Evolutionary conservation across 768 basidiomycete genomes (phyloP).

Genomic region (Galerina marginata): DNA sequence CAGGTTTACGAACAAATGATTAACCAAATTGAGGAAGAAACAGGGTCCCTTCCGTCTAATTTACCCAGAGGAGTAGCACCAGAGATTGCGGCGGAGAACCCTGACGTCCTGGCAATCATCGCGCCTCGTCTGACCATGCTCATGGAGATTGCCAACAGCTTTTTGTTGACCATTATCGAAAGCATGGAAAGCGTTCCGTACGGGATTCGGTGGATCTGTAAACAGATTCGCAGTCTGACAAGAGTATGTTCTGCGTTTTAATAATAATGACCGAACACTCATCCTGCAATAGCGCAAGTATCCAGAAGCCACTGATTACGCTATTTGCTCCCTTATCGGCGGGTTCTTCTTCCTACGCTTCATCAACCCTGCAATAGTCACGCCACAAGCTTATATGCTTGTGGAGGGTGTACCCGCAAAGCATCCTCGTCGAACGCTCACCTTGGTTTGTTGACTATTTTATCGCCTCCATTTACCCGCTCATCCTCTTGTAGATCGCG

Average conservation of each 20-base stretch:
- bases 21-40: conserved; percentile 97
- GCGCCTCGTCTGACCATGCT: conserved; percentile 97
- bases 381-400: conserved; percentile 99
- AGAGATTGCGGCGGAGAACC: conserved; percentile 92
- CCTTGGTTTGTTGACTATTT: conserved; percentile 61
- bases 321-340: conserved; percentile 97
- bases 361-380: conserved; percentile 99
- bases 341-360: conserved; percentile 99
- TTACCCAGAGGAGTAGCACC: conserved; percentile 93
- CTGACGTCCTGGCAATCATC: conserved; percentile 97
- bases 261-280: conserved; percentile 1
- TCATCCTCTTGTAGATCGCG: conserved; percentile 70
- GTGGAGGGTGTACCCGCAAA: conserved; percentile 98
- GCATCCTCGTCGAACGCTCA: conserved; percentile 94
- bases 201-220: conserved; percentile 99
- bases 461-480: not conserved
- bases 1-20: conserved; percentile 99
- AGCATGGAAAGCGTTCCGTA: conserved; percentile 99
- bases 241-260: conserved; percentile 59
- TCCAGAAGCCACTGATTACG: conserved; percentile 97
- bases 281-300: conserved; percentile 81
- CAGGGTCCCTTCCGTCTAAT: conserved; percentile 87
- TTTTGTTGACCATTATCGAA: conserved; percentile 96
- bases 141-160: conserved; percentile 99
- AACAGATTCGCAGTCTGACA: conserved; percentile 96